Base-by-base conservation (phyloP, 768 basidiomycete genomes). In the Suillus subluteus region DNA sequence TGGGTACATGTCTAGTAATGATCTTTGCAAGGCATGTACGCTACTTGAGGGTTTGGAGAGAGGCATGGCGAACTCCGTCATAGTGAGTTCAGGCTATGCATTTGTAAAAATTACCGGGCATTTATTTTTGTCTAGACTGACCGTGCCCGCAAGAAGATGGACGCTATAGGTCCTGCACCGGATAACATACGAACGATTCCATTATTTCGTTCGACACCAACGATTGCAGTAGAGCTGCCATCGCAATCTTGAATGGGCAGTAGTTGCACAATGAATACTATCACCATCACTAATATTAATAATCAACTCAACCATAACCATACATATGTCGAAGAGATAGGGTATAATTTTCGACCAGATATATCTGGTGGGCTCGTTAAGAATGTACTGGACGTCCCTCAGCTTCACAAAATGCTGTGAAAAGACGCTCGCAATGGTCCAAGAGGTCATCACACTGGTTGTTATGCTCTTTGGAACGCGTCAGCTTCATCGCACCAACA, bases 1-100 rank as follows among this genome's bases (percentile, higher is more conserved):
- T 71, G 96, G 96, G 3, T 96, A 96, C 75, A 96, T 99, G 83
- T 92, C 96, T 4, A 96, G 94, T 68, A 98, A 99, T 70, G 89
- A 91, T n/a, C 79, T 99, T n/a, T 96, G 95, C 75, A 96, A 96
- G 76, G 96, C 96, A 1, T 98, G 96, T 68, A 92, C 91, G 0
- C 80, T 98, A 6, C 82, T 98, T 0, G 94, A 98, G 78, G 94
- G 96, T 9, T 82, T 98, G 18, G 95, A 98, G 76, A 85, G 92
- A 48, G 95, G 96, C 16, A 84, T 94, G 80, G 90, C 84, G 6
- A 80, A 76, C 68, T 82, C 86, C 46, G 86, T 83, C 50, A 87
- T 88, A 55, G 91, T 91, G 72, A 67, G 89, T 82, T 9, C 0
- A 66, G 62, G 64, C 48, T 52, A 13, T 35, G 26, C 37, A 59